Percentiles rank a stretch among this genome's conserved stretches.
These are phyloP conservation scores for Cryptococcus floricola DNA, from an alignment of 1,284 basidiomycete species.

Conservation along the genomic window DNA sequence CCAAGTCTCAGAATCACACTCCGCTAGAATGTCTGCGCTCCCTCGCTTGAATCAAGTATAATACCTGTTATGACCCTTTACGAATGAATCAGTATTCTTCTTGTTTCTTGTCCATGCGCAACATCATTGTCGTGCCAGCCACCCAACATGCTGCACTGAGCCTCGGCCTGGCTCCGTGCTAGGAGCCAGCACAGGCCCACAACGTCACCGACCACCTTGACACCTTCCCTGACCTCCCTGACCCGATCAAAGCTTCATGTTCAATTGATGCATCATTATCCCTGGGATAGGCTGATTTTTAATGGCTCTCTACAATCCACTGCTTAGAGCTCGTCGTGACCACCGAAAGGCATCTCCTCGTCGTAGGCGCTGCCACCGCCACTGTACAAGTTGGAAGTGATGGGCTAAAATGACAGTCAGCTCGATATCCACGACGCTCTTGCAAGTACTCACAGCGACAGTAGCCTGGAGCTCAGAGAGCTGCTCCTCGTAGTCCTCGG, in stretches of 20 bases:
- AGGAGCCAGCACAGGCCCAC: too few relatives aligned
- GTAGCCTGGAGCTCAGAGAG: slow-evolving; percentile 67
- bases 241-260: too few relatives aligned
- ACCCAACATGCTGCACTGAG: too few relatives aligned
- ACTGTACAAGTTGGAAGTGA: slow-evolving; percentile 75
- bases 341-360: slow-evolving; percentile 44
- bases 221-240: too few relatives aligned
- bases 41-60: too few relatives aligned
- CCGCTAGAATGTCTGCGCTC: background rate
- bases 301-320: background rate
- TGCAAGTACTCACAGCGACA: slow-evolving; percentile 49
- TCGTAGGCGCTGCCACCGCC: slow-evolving; percentile 37
- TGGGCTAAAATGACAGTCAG: slow-evolving; percentile 52
- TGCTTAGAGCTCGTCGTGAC: slow-evolving; percentile 50
- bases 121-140: too few relatives aligned
- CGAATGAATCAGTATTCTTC: too few relatives aligned
- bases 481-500: slow-evolving; percentile 91
- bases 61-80: too few relatives aligned
- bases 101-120: too few relatives aligned
- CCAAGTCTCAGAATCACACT: background rate
- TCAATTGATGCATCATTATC: too few relatives aligned
- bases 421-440: background rate
- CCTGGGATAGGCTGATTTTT: background rate
- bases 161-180: too few relatives aligned
- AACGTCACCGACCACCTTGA: too few relatives aligned